Conservation (phyloP, 108 stramenopile genomes). For the Aureococcus anophagefferens region DNA sequence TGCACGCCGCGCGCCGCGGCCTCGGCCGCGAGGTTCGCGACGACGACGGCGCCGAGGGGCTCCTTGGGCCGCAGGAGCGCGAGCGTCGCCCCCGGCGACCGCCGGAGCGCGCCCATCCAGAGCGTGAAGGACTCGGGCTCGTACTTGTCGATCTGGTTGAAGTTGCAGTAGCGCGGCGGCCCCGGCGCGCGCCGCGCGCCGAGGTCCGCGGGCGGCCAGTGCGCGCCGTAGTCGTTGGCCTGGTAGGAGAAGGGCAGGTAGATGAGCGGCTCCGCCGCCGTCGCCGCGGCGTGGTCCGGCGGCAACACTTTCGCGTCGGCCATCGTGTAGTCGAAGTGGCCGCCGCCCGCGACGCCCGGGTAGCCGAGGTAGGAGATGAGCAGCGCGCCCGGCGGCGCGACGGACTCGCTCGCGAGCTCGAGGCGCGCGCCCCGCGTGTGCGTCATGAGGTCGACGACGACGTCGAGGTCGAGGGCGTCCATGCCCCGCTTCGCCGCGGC, state of each 20-base stretch:
- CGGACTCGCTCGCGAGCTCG: conserved; percentile 24
- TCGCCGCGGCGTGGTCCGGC: background rate
- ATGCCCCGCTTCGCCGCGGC: conserved; percentile 8
- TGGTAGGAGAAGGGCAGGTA: conserved; percentile 10
- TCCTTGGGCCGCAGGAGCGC: conserved; percentile 15
- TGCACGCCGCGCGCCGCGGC: conserved; percentile 32
- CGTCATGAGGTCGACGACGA: conserved; percentile 41
- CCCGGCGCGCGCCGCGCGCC: background rate
- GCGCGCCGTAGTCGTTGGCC: conserved; percentile 26
- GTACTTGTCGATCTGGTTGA: conserved; percentile 43
- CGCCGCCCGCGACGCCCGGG: conserved; percentile 33
- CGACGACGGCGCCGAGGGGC: conserved; percentile 2
- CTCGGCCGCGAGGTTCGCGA: conserved; percentile 18
- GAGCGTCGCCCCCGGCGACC: conserved; percentile 20
- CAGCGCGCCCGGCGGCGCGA: conserved; percentile 12
- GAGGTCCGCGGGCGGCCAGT: background rate
- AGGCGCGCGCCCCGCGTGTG: conserved; percentile 34
- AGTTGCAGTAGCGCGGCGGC: conserved; percentile 20
- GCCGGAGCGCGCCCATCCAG: conserved; percentile 38
- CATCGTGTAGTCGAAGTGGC: conserved; percentile 15
- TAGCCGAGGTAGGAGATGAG: conserved; percentile 44
- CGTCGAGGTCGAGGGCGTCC: conserved; percentile 12
- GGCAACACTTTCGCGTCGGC: conserved; percentile 19
- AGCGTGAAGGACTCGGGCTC: conserved; percentile 29
- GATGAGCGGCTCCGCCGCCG: background rate